Base-by-base conservation (phyloP, 2,329 filamentous ascomycete genomes). In the Sporothrix euskadiensis region DNA sequence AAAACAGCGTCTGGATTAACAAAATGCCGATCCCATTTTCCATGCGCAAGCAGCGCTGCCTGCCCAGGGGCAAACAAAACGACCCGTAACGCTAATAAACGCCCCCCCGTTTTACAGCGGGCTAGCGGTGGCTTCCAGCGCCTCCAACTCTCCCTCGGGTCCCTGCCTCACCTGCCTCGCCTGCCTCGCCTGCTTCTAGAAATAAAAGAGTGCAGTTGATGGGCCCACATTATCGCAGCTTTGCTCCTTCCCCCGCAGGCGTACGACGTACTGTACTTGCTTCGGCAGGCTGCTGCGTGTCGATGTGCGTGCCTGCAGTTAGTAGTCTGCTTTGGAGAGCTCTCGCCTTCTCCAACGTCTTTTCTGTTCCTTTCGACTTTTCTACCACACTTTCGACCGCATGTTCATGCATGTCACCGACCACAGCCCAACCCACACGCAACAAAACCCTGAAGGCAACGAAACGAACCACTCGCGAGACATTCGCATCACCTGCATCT, bases 11-110 rank as follows among this genome's bases (percentile, higher is more conserved):
- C 47, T 72, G 71, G 52, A 69, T 72, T 30, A 69, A 69, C 35
- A 59, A 68, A 72, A 68, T 30, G 63, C 71, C 71, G 61, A 72
- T 22, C 6, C 39, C 61, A 65, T 66, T 26, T 41, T 16, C 39
- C 61, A 47, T n/a, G 39, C 41, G 47, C 30, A 47, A 66, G 61
- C n/a, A 47, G 61, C 39, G 12, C 19, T 66, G 61, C 61, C 57
- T 10, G 61, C 39, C 39, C 39, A 30, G 61, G 39, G 22, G 61
- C n/a, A 30, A 47, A 66, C 19, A 22, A 10, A 47, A 66, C 30
- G 39, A 10, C 61, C 39, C 2, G 9, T 56, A 26, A 22, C 10
- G 22, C 22, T 9, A 7, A 56, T 22, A 52, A 22, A 26, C 44
- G 14, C 14, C 44, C 2, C 44, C 44, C 44, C 44, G 54, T 30